phyloP scores from a whole-genome alignment of 2,329 filamentous ascomycete species.

The Xylaria sp. region DNA sequence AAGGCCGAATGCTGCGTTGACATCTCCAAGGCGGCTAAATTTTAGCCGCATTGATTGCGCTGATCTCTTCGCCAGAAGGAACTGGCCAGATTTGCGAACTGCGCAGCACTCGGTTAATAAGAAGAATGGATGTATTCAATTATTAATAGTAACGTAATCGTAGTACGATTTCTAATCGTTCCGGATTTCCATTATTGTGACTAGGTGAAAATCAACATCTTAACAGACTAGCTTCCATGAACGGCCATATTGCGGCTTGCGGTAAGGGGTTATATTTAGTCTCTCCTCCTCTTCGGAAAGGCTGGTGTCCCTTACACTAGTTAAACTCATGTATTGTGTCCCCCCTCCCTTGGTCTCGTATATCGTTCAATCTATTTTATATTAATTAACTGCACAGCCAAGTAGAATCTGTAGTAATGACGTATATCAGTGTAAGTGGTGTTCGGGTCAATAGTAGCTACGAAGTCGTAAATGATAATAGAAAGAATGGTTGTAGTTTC shows the following conservation, averaged over 20 bases:
- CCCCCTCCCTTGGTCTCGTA: slow-evolving; percentile 6
- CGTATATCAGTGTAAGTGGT: slow-evolving; percentile 22
- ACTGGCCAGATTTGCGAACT: slow-evolving; percentile 4
- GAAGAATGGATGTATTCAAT: not conserved
- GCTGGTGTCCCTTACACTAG: not conserved
- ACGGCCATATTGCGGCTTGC: not conserved
- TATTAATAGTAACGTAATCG: slow-evolving; percentile 30
- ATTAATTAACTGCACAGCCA: slow-evolving; percentile 29
- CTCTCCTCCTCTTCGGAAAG: not conserved
- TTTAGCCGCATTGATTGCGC: slow-evolving; percentile 30
- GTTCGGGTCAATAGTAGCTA: not conserved
- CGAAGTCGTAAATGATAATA: not conserved
- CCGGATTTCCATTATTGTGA: slow-evolving; percentile 17
- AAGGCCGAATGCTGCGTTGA: slow-evolving; percentile 26
- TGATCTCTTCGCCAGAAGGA: slow-evolving; percentile 10
- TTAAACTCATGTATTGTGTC: not conserved
- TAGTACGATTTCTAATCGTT: slow-evolving; percentile 11
- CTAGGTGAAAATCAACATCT: not conserved
- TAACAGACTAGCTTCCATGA: not conserved
- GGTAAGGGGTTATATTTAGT: not conserved
- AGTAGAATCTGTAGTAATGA: slow-evolving; percentile 27
- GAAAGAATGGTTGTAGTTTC: not conserved
- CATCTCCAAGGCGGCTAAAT: slow-evolving; percentile 34
- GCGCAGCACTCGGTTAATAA: slow-evolving; percentile 30
- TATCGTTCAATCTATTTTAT: slow-evolving; percentile 26